Conservation (phyloP, 495 filamentous ascomycete genomes). For the Penicillium egyptiacum region DNA sequence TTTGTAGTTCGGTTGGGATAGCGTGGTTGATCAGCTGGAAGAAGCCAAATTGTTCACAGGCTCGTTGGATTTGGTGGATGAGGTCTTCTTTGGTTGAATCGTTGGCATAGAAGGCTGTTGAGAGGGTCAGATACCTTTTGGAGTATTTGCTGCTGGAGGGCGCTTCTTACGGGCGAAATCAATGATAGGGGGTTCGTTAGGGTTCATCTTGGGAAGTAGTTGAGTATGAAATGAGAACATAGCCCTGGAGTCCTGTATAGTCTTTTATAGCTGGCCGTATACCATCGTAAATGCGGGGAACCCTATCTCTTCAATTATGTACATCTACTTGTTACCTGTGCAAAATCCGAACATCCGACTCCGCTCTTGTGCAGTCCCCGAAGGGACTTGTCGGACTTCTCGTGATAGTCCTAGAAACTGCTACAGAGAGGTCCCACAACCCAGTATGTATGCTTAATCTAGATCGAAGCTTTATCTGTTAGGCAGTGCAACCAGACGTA, state of each 20-base stretch:
- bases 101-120: conserved; percentile 18
- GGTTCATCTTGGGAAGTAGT: not conserved
- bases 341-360: not conserved
- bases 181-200: conserved; percentile 17
- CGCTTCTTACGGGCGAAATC: conserved; percentile 18
- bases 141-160: not conserved
- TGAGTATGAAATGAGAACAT: not conserved
- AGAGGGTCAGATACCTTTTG: not conserved
- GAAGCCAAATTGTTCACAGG: conserved; percentile 65
- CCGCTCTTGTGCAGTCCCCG: not conserved
- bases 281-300: not conserved
- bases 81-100: conserved; percentile 13
- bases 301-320: not conserved
- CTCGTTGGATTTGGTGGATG: conserved; percentile 16
- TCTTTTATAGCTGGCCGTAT: not conserved
- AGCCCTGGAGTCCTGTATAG: not conserved
- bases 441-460: too few relatives aligned
- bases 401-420: too few relatives aligned
- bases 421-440: too few relatives aligned
- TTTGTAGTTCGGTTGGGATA: conserved; percentile 63
- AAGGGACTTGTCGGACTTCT: not conserved
- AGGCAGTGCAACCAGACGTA: not conserved
- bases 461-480: not conserved
- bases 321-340: not conserved
- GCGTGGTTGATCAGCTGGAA: conserved; percentile 80